phyloP scores from a whole-genome alignment of 352 stramenopile genomes.

The Pseudoperonospora humuli region DNA sequence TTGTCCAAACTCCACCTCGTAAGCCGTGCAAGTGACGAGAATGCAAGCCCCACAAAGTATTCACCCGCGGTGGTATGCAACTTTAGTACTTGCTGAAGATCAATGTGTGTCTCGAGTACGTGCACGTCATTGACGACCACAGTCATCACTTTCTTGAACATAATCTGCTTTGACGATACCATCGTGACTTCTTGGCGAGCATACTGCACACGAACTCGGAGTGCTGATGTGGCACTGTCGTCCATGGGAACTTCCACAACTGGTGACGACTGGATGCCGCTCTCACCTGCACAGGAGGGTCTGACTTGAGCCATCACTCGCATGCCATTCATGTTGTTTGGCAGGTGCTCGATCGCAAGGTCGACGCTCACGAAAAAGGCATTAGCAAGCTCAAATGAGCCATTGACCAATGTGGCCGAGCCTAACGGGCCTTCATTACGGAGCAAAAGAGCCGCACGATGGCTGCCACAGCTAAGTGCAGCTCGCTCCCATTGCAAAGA shows the following conservation, averaged over 20 bases:
- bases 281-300: conserved; percentile 23
- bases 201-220: conserved; percentile 40
- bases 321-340: conserved; percentile 16
- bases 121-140: conserved; percentile 37
- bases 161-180: conserved; percentile 26
- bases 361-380: conserved; percentile 19
- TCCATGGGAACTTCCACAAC: conserved; percentile 18
- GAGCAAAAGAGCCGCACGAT: conserved; percentile 27
- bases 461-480: conserved; percentile 13
- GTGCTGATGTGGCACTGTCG: conserved; percentile 6
- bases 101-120: conserved; percentile 37
- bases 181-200: conserved; percentile 33
- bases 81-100: conserved; percentile 37
- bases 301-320: conserved; percentile 32
- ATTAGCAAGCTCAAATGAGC: conserved; percentile 33
- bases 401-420: conserved; percentile 21
- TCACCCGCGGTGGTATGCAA: conserved; percentile 30
- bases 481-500: conserved; percentile 24
- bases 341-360: conserved; percentile 22
- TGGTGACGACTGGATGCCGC: conserved; percentile 22
- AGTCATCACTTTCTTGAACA: conserved; percentile 45
- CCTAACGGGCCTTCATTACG: conserved; percentile 27
- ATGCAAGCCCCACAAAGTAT: conserved; percentile 49
- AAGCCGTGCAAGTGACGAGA: conserved; percentile 31
- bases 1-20: conserved; percentile 48